Evolutionary conservation across 2,329 filamentous ascomycete genomes (phyloP).

Genomic region (Colletotrichum sidae): DNA sequence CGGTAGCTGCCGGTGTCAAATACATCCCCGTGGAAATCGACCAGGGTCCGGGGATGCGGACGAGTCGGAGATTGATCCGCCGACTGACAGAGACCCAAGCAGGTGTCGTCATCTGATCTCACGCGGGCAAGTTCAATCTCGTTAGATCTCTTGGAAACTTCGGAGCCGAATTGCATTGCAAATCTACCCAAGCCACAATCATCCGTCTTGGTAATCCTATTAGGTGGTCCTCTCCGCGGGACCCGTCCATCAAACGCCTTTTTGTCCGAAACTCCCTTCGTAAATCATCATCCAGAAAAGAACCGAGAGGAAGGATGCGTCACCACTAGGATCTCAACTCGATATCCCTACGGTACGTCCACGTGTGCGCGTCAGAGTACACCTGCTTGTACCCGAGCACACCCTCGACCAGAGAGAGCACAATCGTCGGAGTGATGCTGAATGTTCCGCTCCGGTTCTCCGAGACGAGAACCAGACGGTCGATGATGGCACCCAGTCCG

Average conservation of each 20-base stretch:
- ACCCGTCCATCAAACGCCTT: neutral
- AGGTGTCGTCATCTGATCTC: constrained; percentile 5
- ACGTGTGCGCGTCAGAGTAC: constrained; percentile 32
- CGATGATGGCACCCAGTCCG: constrained; percentile 56
- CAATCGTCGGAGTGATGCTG: constrained; percentile 54
- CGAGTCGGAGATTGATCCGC: neutral
- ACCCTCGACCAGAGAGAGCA: constrained; percentile 59
- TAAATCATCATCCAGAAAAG: neutral
- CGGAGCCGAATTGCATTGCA: neutral
- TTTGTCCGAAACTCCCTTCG: neutral
- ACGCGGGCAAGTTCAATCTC: neutral
- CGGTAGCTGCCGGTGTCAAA: constrained; percentile 9
- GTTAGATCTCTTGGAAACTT: too few species aligned
- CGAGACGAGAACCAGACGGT: constrained; percentile 54
- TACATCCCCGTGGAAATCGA: neutral
- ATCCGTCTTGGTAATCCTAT: neutral
- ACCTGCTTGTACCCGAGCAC: constrained; percentile 58
- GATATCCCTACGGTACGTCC: constrained; percentile 36
- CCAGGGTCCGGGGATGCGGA: constrained; percentile 10
- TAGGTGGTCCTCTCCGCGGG: neutral
- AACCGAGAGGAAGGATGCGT: too few species aligned
- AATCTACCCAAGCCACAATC: neutral
- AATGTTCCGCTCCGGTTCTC: constrained; percentile 47
- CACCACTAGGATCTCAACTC: constrained; percentile 20
- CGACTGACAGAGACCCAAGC: neutral